phyloP scores from a whole-genome alignment of 805 yeast species.

The Hanseniaspora vineae region DNA sequence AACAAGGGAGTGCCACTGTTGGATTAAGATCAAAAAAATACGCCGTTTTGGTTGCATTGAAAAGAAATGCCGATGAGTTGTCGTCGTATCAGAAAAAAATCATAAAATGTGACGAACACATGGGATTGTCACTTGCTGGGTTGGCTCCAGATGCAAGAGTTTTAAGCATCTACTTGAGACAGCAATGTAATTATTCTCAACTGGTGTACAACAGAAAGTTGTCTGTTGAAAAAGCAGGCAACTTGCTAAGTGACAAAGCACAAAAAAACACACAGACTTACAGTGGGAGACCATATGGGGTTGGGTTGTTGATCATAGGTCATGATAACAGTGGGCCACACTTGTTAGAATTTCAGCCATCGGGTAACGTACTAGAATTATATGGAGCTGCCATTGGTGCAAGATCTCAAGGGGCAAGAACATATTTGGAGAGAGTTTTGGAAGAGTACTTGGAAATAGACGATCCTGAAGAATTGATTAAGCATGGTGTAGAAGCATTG shows the following conservation, averaged over 20 bases:
- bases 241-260: conserved; percentile 87
- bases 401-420: conserved; percentile 95
- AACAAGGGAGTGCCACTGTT: conserved; percentile 95
- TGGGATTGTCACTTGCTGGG: conserved; percentile 95
- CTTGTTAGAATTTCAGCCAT: conserved; percentile 87
- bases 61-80: conserved; percentile 92
- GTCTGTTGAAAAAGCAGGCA: conserved; percentile 70
- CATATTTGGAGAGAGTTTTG: conserved; percentile 80
- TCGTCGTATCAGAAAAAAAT: conserved; percentile 95
- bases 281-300: conserved; percentile 97
- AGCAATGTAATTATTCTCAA: conserved; percentile 79
- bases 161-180: conserved; percentile 75
- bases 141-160: conserved; percentile 97
- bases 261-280: conserved; percentile 92
- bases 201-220: conserved; percentile 79
- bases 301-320: conserved; percentile 83
- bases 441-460: conserved; percentile 50
- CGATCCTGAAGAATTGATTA: conserved; percentile 59
- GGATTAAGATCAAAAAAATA: conserved; percentile 79
- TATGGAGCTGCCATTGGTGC: conserved; percentile 96
- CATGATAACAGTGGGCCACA: conserved; percentile 92
- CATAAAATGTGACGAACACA: conserved; percentile 80
- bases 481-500: conserved; percentile 78
- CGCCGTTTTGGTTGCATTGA: conserved; percentile 86
- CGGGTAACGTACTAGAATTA: conserved; percentile 86